Base-by-base conservation (phyloP, 495 filamentous ascomycete genomes). In the Mycothermus thermophilus region DNA sequence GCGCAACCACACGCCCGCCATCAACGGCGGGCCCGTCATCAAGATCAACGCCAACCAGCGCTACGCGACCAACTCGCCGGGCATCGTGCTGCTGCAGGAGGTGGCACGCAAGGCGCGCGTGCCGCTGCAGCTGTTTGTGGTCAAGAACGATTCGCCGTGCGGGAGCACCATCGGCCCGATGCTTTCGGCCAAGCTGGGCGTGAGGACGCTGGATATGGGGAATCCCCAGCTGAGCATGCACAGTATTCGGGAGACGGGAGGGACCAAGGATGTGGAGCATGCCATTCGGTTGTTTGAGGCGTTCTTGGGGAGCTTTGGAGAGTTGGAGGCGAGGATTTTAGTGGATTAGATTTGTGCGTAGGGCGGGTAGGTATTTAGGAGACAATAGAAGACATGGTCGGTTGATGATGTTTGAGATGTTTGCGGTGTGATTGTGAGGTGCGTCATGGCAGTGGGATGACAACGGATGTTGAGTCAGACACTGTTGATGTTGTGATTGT, bases 171-270 rank as follows among this genome's bases (percentile, higher is more conserved):
- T 99, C 49, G 90, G 90, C 0, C 90, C 90, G 9, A 93, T 93
- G 83, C 63, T 96, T 25, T 77, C 77, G 28, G 86, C 88, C 3
- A 75, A 75, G 26, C 57, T 96, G 42, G 90, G 90, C 17, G 73
- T 80, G 22, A 66, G 90, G 31, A 96, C 92, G 1, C 58, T 99
- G 34, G 90, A 99, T 53, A 55, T 99, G 43, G 90, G 90, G 3
- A 96, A 95, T 54, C 75, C 90, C n/a, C 92, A 96, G 59, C 59
- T 96, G 38, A 80, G 75, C 52, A 99, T 99, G 90, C 90, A 99
- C 56, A 87, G 80, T 51, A 94, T 96, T 46, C 71, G 90, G 24
- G 90, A 99, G 69, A 93, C 80, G 24, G 80, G 78, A 3, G 87
- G 87, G 8, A 75, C 72, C 1, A 71, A 84, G 40, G 90, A 99